These are phyloP conservation scores for Sugiyamaella boreocaroliniensis DNA, from an alignment of 805 yeast genomes.

Conservation along the genomic window DNA sequence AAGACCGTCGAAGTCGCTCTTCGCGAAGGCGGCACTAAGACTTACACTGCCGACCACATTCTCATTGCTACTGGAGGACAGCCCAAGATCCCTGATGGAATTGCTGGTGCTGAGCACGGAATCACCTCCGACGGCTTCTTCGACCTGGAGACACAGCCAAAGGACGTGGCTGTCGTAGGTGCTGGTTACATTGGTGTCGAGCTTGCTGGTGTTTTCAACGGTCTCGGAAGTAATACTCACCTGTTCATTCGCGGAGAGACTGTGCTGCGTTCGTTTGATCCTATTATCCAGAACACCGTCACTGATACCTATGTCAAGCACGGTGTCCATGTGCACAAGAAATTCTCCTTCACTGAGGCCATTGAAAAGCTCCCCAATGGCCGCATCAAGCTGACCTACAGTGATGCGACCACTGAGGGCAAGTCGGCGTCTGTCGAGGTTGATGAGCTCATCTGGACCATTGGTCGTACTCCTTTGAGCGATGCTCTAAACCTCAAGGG, in stretches of 20 bases:
- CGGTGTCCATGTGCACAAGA: slow-evolving; percentile 77
- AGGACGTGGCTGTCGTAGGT: slow-evolving; percentile 89
- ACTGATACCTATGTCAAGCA: slow-evolving; percentile 73
- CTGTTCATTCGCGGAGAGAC: slow-evolving; percentile 86
- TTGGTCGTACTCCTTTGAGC: slow-evolving; percentile 77
- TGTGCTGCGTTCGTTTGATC: slow-evolving; percentile 83
- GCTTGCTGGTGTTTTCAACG: slow-evolving; percentile 88
- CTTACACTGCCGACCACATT: slow-evolving; percentile 73
- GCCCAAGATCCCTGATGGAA: slow-evolving; percentile 59
- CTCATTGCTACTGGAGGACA: slow-evolving; percentile 92
- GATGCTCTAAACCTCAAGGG: slow-evolving; percentile 65
- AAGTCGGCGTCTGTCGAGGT: slow-evolving; percentile 46
- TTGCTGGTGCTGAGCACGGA: slow-evolving; percentile 80
- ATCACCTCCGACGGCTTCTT: slow-evolving; percentile 89
- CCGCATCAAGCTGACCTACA: slow-evolving; percentile 42
- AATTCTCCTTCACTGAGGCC: slow-evolving; percentile 42
- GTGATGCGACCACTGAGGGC: slow-evolving; percentile 30
- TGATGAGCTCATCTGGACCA: slow-evolving; percentile 85
- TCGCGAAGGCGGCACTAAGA: slow-evolving; percentile 48
- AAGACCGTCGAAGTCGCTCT: slow-evolving; percentile 71
- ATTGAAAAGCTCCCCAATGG: slow-evolving; percentile 38
- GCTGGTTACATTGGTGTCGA: slow-evolving; percentile 98
- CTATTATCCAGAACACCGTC: slow-evolving; percentile 66
- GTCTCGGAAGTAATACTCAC: slow-evolving; percentile 80
- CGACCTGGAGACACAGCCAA: slow-evolving; percentile 72